Percentiles rank a stretch among this genome's conserved stretches.
Conservation (phyloP, 805 yeast genomes). For the Candida railenensis region DNA sequence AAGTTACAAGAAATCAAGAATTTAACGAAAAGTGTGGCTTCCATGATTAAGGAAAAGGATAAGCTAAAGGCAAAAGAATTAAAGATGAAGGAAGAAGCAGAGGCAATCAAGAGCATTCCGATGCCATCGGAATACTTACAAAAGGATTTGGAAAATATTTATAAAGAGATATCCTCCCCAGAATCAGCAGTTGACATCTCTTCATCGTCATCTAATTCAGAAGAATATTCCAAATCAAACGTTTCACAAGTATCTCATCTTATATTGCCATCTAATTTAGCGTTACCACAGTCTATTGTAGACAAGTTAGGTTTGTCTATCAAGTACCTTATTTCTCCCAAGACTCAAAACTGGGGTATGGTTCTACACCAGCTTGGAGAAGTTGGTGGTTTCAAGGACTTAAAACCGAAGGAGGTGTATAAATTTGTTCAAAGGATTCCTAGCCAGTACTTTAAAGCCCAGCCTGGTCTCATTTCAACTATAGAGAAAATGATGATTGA, state of each 20-base stretch:
- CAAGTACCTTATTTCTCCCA: conserved; percentile 36
- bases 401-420: conserved; percentile 32
- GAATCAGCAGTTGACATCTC: conserved; percentile 1
- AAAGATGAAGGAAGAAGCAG: conserved; percentile 16
- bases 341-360: conserved; percentile 47
- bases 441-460: conserved; percentile 24
- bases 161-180: conserved; percentile 4
- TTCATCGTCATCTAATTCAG: neutral
- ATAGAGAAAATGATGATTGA: conserved; percentile 37
- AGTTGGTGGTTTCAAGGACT: conserved; percentile 34
- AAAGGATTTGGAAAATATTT: conserved; percentile 11
- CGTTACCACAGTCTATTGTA: conserved; percentile 18
- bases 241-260: neutral
- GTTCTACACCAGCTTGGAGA: conserved; percentile 38
- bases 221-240: neutral
- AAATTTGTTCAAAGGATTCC: conserved; percentile 44
- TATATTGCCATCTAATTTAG: conserved; percentile 5
- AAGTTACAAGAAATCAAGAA: conserved; percentile 26
- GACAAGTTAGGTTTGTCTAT: conserved; percentile 39
- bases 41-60: conserved; percentile 18
- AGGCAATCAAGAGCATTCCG: conserved; percentile 12
- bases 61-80: conserved; percentile 5
- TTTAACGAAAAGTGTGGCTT: conserved; percentile 29
- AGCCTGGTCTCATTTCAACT: conserved; percentile 24
- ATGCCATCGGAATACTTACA: conserved; percentile 17